Evolutionary conservation across 768 basidiomycete species (phyloP), one percentile per base, ranked within the genome.

Genomic region (Termitomyces heimii): DNA sequence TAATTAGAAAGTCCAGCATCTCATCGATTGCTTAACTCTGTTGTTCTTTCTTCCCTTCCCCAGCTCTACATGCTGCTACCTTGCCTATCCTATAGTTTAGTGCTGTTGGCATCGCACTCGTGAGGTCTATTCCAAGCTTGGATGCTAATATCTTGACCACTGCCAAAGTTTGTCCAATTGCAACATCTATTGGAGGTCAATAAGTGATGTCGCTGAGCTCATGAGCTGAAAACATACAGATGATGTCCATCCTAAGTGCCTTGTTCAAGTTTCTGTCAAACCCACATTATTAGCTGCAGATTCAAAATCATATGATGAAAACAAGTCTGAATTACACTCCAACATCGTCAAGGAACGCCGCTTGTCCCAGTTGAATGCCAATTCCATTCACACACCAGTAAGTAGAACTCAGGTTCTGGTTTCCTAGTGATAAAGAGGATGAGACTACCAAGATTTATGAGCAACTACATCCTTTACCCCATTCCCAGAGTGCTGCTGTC

Each of bases 321-420:
- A 29, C 29, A 53, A 40, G n/a, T n/a, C n/a, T n/a, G n/a, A n/a
- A 16, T 70, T 69, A 89, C 90, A 86, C 71, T 58, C 88, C 82
- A 64, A 93, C 85, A 65, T 94, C 91, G 66, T 93, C 91, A 47
- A 94, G 74, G 69, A 92, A 92, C 59, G 93, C 73, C 7, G 82
- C 84, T 62, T 92, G 79, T 24, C 74, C 67, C 26, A 88, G 87
- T 55, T 66, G 63, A 58, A 92, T 75, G 37, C 76, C 75, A 68
- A n/a, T 84, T 92, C 54, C 87, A 78, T 67, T 77, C 70, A 68
- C 90, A 91, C 48, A 89, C 88, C 48, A 86, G 73, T 45, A 85
- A 68, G 65, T 89, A 92, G 64, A 93, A 87, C 46, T 71, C 78
- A 12, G 80, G 78, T 63, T 93, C 90, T 20, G 91, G 90, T 75